A percentile compares a stretch with the other conserved stretches of the same genome.
Conservation (phyloP, 2,329 filamentous ascomycete species). For the Chrysoporthe austroafricana region DNA sequence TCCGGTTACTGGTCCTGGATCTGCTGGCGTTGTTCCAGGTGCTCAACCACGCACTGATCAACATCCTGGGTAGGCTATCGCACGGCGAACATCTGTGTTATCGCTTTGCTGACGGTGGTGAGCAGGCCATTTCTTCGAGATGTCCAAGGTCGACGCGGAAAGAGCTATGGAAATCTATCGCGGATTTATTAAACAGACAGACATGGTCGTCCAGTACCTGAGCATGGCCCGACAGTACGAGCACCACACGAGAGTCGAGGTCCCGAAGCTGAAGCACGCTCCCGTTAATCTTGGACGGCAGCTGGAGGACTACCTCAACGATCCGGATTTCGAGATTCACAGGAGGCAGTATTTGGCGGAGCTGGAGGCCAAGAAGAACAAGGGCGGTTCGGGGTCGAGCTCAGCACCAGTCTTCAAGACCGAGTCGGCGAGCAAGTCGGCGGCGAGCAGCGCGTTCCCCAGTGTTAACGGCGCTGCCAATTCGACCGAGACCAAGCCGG, state of each 20-base stretch:
- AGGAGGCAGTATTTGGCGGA: conserved; percentile 89
- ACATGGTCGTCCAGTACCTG: conserved; percentile 89
- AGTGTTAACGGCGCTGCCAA: conserved; percentile 40
- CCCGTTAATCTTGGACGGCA: conserved; percentile 88
- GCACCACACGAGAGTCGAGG: conserved; percentile 87
- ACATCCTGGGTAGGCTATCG: conserved; percentile 75
- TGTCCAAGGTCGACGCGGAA: conserved; percentile 93
- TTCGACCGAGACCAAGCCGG: conserved; percentile 31
- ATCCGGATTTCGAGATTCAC: conserved; percentile 94
- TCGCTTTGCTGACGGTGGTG: conserved; percentile 31
- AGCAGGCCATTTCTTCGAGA: conserved; percentile 94
- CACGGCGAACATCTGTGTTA: neutral
- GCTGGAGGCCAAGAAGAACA: conserved; percentile 68
- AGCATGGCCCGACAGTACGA: conserved; percentile 87
- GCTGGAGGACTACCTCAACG: conserved; percentile 91
- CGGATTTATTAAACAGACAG: conserved; percentile 88
- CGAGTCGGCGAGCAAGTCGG: conserved; percentile 40
- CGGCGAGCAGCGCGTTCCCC: conserved; percentile 47
- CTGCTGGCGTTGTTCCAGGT: conserved; percentile 89
- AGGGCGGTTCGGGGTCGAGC: conserved; percentile 42
- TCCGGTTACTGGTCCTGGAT: conserved; percentile 88
- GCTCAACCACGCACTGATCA: conserved; percentile 96
- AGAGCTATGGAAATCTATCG: conserved; percentile 91
- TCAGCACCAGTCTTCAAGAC: conserved; percentile 41
- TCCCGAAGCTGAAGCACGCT: conserved; percentile 96